Conservation (phyloP, 2,329 filamentous ascomycete genomes). For the Colletotrichum horii region DNA sequence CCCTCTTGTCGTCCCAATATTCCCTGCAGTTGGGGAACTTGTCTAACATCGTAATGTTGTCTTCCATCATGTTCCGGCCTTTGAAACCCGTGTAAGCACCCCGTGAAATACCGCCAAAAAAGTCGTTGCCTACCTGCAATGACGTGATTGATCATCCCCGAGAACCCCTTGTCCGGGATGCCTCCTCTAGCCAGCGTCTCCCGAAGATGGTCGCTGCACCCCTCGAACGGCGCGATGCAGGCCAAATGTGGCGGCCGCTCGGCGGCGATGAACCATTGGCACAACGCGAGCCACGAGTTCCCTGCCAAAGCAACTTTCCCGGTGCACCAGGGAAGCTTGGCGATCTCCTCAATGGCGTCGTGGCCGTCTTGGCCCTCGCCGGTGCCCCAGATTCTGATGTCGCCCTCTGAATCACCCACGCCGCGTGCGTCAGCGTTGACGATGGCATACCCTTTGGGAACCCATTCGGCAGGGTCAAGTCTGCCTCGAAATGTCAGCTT, state of each 20-base stretch:
- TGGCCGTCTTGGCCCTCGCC: conserved; percentile 1
- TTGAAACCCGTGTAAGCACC: accelerated
- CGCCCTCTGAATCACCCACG: not conserved
- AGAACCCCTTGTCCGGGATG: not conserved
- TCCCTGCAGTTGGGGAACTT: not conserved
- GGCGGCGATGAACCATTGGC: not conserved
- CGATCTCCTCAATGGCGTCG: conserved; percentile 4
- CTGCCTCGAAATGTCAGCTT: not conserved
- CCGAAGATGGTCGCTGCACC: not conserved
- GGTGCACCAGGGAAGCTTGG: not conserved
- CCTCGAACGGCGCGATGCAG: not conserved
- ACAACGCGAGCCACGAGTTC: not conserved
- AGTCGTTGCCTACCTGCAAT: not conserved
- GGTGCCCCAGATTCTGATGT: not conserved
- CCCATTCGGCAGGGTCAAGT: conserved; percentile 4
- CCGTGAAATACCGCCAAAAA: not conserved
- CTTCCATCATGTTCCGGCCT: not conserved
- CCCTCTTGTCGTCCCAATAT: conserved; percentile 4
- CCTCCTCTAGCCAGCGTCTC: not conserved
- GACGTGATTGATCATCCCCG: not conserved
- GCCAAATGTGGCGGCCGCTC: not conserved
- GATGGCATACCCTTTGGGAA: not conserved
- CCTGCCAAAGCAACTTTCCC: not conserved
- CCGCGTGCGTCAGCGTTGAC: not conserved
- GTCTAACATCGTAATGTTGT: not conserved